Percentiles rank a stretch among this genome's conserved stretches.
These are phyloP conservation scores for Neurospora sp. DNA, from an alignment of 495 filamentous ascomycete species.

Conservation along the genomic window DNA sequence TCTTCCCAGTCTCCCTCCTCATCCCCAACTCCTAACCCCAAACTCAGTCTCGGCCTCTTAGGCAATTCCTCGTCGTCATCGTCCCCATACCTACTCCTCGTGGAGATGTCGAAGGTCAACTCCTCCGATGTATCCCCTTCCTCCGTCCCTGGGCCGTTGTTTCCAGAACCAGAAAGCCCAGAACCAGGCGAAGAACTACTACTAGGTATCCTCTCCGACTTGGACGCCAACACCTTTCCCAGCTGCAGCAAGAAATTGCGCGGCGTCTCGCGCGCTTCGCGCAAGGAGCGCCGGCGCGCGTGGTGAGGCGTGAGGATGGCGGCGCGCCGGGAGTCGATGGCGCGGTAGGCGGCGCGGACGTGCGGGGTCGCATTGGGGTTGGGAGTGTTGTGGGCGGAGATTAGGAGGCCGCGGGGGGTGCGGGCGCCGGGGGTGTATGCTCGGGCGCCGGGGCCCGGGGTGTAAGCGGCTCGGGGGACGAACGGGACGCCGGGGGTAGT, in stretches of 20 bases:
- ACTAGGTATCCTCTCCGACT: constrained; percentile 36
- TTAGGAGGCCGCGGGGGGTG: constrained; percentile 16
- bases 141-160: not conserved
- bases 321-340: constrained; percentile 50
- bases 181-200: not conserved
- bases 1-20: constrained; percentile 37
- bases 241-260: constrained; percentile 59
- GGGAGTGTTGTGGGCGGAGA: constrained; percentile 24
- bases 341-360: constrained; percentile 51
- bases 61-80: constrained; percentile 54
- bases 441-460: constrained; percentile 5
- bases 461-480: constrained; percentile 26
- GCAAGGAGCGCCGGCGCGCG: constrained; percentile 53
- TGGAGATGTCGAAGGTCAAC: not conserved
- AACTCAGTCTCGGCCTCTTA: constrained; percentile 53
- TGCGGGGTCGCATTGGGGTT: constrained; percentile 46
- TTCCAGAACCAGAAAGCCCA: not conserved
- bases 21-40: constrained; percentile 22
- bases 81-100: constrained; percentile 25
- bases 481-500: constrained; percentile 7
- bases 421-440: constrained; percentile 9
- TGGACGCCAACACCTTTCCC: constrained; percentile 54
- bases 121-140: not conserved
- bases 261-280: constrained; percentile 64
- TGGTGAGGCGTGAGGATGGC: constrained; percentile 49